These are phyloP conservation scores for Leptodontidium sp. DNA, from an alignment of 2,329 filamentous ascomycete genomes.

Conservation along the genomic window DNA sequence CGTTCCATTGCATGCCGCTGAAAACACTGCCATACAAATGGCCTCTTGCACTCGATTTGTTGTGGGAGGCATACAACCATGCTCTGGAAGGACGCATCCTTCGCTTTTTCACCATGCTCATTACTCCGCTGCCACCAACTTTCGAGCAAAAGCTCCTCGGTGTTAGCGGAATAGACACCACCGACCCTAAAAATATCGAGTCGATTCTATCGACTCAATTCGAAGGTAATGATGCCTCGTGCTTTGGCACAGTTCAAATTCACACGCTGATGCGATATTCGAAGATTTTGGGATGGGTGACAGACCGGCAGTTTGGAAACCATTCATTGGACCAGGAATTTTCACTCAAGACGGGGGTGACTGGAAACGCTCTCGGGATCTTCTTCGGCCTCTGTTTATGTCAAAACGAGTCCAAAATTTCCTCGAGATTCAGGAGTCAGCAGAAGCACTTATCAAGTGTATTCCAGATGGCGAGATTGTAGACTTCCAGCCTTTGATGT, in stretches of 20 bases:
- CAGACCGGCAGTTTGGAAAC: background rate
- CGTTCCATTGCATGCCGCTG: constrained; percentile 1
- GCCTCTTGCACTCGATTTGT: background rate
- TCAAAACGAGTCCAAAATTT: background rate
- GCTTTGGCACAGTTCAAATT: background rate
- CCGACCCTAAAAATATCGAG: background rate
- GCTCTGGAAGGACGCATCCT: background rate
- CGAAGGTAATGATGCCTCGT: background rate
- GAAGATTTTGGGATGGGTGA: background rate
- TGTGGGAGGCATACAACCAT: constrained; percentile 1
- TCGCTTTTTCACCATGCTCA: background rate
- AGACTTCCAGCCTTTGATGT: background rate
- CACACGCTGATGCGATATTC: background rate
- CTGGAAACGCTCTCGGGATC: constrained; percentile 7
- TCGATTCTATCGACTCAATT: background rate
- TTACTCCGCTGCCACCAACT: constrained; percentile 1
- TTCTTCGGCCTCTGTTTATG: constrained; percentile 3
- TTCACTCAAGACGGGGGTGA: background rate
- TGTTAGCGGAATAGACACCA: background rate
- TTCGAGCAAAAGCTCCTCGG: constrained; percentile 1
- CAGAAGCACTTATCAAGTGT: background rate
- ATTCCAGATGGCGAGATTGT: background rate
- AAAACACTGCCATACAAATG: background rate
- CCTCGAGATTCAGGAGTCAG: background rate
- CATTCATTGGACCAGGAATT: constrained; percentile 3